phyloP scores from a whole-genome alignment of 805 yeast species.

The Pichia ethanolica region DNA sequence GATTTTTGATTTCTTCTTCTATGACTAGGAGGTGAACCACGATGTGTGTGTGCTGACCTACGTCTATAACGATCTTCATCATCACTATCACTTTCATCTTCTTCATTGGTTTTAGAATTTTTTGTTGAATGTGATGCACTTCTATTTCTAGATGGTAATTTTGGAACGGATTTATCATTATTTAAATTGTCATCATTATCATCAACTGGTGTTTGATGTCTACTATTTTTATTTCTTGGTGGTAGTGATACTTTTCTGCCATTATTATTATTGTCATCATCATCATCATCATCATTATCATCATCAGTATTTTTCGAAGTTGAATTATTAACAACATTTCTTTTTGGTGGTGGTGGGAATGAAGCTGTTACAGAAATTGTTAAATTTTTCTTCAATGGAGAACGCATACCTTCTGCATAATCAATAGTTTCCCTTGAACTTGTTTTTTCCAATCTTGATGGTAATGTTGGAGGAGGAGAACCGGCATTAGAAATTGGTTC shows the following conservation, averaged over 20 bases:
- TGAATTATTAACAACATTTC: too few relatives aligned
- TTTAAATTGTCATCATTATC: not conserved
- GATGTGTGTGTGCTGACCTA: not conserved
- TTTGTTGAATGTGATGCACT: not conserved
- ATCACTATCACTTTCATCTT: not conserved
- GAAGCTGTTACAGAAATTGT: not conserved
- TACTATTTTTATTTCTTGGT: not conserved
- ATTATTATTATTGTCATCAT: too few relatives aligned
- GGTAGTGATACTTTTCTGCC: not conserved
- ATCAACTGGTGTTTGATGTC: not conserved
- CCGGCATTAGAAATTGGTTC: not conserved
- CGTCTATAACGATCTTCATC: not conserved
- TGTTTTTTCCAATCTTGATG: not conserved
- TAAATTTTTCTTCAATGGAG: slow-evolving; percentile 4
- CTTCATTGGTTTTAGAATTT: not conserved
- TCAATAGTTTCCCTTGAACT: slow-evolving; percentile 3
- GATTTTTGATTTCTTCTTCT: not conserved
- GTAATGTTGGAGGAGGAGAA: not conserved
- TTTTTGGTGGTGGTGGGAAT: slow-evolving; percentile 1
- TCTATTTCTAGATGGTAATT: slow-evolving; percentile 4
- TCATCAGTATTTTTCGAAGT: not conserved
- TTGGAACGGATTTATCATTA: not conserved
- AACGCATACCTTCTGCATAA: slow-evolving; percentile 11
- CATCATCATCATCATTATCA: not conserved
- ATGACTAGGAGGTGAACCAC: not conserved